Conservation (phyloP, 176 grass and related monocot genomes). For the Eragrostis curvula region DNA sequence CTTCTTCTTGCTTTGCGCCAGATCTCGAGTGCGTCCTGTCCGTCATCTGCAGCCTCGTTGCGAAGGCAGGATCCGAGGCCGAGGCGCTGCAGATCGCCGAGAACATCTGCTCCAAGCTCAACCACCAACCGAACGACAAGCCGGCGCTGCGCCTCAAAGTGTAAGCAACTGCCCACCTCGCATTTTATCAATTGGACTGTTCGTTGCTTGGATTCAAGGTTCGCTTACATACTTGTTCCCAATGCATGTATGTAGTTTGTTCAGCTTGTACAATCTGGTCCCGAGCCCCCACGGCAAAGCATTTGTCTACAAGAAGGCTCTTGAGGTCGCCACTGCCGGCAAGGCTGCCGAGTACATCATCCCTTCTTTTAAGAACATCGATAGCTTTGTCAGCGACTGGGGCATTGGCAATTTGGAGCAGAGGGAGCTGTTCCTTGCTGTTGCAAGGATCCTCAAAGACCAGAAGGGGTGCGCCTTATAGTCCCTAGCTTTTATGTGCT, state of each 20-base stretch:
- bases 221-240: not conserved
- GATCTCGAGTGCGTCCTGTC: slow-evolving; percentile 88
- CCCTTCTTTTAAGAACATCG: slow-evolving; percentile 82
- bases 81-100: slow-evolving; percentile 79
- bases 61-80: slow-evolving; percentile 66
- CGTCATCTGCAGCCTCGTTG: slow-evolving; percentile 84
- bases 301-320: slow-evolving; percentile 75
- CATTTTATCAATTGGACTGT: not conserved
- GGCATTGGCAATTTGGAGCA: slow-evolving; percentile 71
- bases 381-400: slow-evolving; percentile 72
- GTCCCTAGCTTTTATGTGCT: not conserved
- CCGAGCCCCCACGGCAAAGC: slow-evolving; percentile 65
- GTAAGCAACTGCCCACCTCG: slow-evolving; percentile 33
- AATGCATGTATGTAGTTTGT: slow-evolving; percentile 45
- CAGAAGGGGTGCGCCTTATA: slow-evolving; percentile 57
- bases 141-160: slow-evolving; percentile 73
- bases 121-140: slow-evolving; percentile 67
- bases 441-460: slow-evolving; percentile 75
- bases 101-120: slow-evolving; percentile 75
- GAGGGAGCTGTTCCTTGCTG: slow-evolving; percentile 65
- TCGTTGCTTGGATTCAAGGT: not conserved
- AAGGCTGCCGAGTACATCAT: slow-evolving; percentile 69
- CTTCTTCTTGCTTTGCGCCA: not conserved
- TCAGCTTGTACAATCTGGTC: slow-evolving; percentile 83
- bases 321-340: slow-evolving; percentile 58